Base-by-base conservation (phyloP, 495 filamentous ascomycete genomes). In the Friedmanniomyces simplex region DNA sequence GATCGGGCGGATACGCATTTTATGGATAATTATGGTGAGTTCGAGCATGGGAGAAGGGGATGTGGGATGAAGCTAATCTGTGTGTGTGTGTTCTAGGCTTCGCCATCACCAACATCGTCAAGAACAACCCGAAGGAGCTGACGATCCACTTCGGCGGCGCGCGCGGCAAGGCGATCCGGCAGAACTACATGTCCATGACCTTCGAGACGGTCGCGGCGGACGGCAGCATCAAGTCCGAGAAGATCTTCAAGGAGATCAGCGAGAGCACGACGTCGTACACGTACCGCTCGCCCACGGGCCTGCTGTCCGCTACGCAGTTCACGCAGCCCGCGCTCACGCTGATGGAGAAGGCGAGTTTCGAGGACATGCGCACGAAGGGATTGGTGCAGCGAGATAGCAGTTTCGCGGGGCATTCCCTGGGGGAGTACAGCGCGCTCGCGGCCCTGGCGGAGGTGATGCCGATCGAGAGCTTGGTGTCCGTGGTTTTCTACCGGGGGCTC, bases 111-210 rank as follows among this genome's bases (percentile, higher is more conserved):
- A 91, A 97, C 69, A 97, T 99, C 61, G 94, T 99, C 70, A 93
- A 90, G 77, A 97, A 97, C 73, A 99, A 99, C 72, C 93, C 93
- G 52, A 96, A 95, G 77, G 94, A 99, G 74, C 82, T 99, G 58
- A 99, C 94, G 2, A 89, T 99, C 59, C 86, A 99, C 76, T 99
- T 99, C 66, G 93, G 94, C 72, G 93, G 93, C 58, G 89, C 91
- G 58, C 86, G 89, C 28, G 93, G 93, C 63, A 97, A 96, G 73
- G 89, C 90, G 34, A 99, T 99, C 60, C 87, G 94, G 55, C 82
- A 94, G 67, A 97, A 97, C 71, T 99, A 99, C 78, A 97, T 97
- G 89, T 83, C 91, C 28, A 99, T 99, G 93, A 96, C 94, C 57
- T 97, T 97, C 73, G 94, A 99, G 74, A 89, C 90, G 5, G 89